Conservation (phyloP, 495 filamentous ascomycete species). For the Rhypophila decipiens region DNA sequence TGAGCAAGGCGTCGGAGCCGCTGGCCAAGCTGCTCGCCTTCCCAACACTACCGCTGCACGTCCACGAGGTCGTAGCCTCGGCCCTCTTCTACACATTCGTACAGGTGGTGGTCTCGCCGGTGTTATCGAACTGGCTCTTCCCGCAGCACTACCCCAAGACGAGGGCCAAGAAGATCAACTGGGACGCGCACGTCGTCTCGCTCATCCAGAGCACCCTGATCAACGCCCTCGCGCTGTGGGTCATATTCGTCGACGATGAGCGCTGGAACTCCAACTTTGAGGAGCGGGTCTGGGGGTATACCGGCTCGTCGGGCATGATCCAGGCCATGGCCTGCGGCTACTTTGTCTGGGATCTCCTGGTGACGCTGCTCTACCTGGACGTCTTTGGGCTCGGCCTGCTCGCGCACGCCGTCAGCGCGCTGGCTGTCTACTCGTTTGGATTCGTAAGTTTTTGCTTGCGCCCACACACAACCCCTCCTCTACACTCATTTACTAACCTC, state of each 20-base stretch:
- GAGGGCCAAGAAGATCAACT: constrained; percentile 72
- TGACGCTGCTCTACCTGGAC: constrained; percentile 62
- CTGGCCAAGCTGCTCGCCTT: constrained; percentile 55
- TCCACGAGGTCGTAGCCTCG: constrained; percentile 79
- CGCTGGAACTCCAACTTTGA: constrained; percentile 62
- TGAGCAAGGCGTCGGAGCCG: constrained; percentile 48
- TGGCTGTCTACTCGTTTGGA: constrained; percentile 82
- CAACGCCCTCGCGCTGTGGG: constrained; percentile 70
- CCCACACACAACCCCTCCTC: not conserved
- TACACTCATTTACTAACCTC: not conserved
- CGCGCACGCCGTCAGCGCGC: constrained; percentile 79
- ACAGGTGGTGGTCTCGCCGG: constrained; percentile 66
- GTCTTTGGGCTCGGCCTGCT: constrained; percentile 87
- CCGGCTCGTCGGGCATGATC: constrained; percentile 71
- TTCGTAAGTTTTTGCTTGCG: constrained; percentile 66
- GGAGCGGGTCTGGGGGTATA: constrained; percentile 87
- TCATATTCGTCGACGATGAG: constrained; percentile 75
- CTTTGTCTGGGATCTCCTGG: constrained; percentile 85
- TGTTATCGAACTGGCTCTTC: constrained; percentile 61
- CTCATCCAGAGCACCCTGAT: constrained; percentile 82
- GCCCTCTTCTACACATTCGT: constrained; percentile 72
- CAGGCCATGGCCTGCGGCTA: constrained; percentile 87
- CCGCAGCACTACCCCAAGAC: constrained; percentile 66
- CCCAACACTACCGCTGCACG: constrained; percentile 70
- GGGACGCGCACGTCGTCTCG: constrained; percentile 95